A percentile compares a stretch with the other conserved stretches of the same genome.
phyloP scores from a whole-genome alignment of 139 green algal genomes.

The Microglena sp. region DNA sequence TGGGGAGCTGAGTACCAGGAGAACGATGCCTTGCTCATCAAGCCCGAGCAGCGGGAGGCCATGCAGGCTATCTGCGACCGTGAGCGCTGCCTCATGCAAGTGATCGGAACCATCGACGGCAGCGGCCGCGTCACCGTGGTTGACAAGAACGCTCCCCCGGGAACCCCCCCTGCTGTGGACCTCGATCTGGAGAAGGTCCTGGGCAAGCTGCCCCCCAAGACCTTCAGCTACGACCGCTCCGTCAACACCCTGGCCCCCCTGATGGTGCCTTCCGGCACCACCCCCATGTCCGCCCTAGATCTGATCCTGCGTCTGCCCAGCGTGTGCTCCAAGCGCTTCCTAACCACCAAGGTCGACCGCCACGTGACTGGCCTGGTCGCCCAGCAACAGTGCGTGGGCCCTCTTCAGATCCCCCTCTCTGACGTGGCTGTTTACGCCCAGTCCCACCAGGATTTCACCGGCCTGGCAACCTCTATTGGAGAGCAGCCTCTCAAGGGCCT shows the following conservation, averaged over 20 bases:
- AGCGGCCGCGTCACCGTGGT: conserved; percentile 74
- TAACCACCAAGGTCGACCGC: conserved; percentile 97
- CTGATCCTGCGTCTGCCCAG: conserved; percentile 78
- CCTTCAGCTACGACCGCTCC: conserved; percentile 63
- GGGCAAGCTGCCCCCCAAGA: conserved; percentile 97
- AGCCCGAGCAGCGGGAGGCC: conserved; percentile 51
- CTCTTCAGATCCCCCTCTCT: conserved; percentile 82
- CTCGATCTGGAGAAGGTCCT: conserved; percentile 94
- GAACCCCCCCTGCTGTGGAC: conserved; percentile 67
- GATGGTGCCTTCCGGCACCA: conserved; percentile 41
- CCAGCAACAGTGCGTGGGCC: conserved; percentile 95
- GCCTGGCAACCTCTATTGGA: conserved; percentile 86
- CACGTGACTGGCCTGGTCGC: conserved; percentile 89
- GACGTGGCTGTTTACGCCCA: conserved; percentile 90
- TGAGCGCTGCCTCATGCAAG: conserved; percentile 87
- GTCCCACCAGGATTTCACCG: conserved; percentile 60
- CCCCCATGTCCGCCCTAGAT: conserved; percentile 44
- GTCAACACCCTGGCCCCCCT: conserved; percentile 30
- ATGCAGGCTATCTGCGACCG: conserved; percentile 81
- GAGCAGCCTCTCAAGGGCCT: conserved; percentile 95
- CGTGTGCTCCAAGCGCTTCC: conserved; percentile 94
- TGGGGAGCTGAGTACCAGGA: conserved; percentile 99
- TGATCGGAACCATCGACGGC: conserved; percentile 90
- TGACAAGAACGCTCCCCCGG: conserved; percentile 53
- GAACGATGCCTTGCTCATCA: conserved; percentile 91